Evolutionary conservation across 345 rosid genomes (phyloP).

Genomic region (Citrus sp.): DNA sequence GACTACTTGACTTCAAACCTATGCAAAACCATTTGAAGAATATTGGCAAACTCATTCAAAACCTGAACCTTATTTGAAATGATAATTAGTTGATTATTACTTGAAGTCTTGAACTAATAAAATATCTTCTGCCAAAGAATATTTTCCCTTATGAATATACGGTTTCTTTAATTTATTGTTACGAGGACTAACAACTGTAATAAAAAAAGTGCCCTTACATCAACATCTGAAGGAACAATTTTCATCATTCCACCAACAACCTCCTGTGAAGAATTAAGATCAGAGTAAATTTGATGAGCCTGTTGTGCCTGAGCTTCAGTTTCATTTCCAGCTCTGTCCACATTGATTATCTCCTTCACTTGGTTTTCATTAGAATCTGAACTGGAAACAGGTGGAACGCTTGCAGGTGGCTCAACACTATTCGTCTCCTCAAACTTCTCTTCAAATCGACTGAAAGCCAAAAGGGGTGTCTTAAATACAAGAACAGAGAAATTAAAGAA

Average conservation of each 20-base stretch:
- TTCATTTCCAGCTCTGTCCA: slow-evolving; percentile 37
- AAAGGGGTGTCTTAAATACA: slow-evolving; percentile 6
- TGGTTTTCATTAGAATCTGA: slow-evolving; percentile 62
- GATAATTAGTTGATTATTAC: not conserved
- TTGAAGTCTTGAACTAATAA: not conserved
- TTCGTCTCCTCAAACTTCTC: slow-evolving; percentile 81
- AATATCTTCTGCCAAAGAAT: not conserved
- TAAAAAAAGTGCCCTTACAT: slow-evolving; percentile 48
- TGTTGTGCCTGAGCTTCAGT: slow-evolving; percentile 40
- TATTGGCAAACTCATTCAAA: not conserved
- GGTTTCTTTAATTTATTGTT: not conserved
- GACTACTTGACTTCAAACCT: slow-evolving; percentile 1
- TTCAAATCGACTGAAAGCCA: slow-evolving; percentile 70
- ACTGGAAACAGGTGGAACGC: slow-evolving; percentile 53
- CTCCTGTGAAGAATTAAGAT: slow-evolving; percentile 64
- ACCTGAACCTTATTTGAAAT: not conserved
- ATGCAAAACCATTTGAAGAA: not conserved
- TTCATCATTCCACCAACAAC: slow-evolving; percentile 83
- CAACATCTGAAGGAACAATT: slow-evolving; percentile 75
- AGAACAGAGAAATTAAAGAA: slow-evolving; percentile 8
- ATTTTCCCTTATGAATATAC: not conserved
- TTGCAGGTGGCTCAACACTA: slow-evolving; percentile 44
- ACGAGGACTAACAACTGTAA: not conserved
- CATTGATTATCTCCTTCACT: slow-evolving; percentile 31
- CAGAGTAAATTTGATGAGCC: slow-evolving; percentile 40